Evolutionary conservation across 495 filamentous ascomycete genomes (phyloP), one percentile per base, ranked within the genome.

Genomic region (Alectoria sarmentosa): DNA sequence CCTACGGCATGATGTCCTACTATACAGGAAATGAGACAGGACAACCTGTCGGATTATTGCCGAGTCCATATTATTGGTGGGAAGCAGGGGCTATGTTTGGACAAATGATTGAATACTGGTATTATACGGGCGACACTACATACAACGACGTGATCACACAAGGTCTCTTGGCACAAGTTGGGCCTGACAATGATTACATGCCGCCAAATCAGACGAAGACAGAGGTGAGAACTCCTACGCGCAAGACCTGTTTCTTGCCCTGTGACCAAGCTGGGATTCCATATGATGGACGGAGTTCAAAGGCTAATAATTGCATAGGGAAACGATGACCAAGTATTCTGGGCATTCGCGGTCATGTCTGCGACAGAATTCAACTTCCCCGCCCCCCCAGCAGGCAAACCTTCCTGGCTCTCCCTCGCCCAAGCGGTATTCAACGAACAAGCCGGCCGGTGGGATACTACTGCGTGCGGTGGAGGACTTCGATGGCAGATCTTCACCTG

Each of bases 11-110:
- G 77, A 87, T 91, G 80, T 78, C 76, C 48, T 88, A 85, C 71
- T 92, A 92, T 68, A 74, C 78, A 34, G 87, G 87, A 28, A 81
- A 90, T 64, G 68, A 84, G 66, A 82, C 85, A 3, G 88, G 88
- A 48, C 75, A 80, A 32, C 83, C 80, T 36, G 82, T 85, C 4
- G 86, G 86, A 36, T 73, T 85, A 11, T 79, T 88, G 65, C 78
- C 77, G 58, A 71, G 70, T 36, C 83, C 82, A 42, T 78, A 76
- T 64, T 77, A 78, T 78, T 91, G 90, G 90, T 93, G 90, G 90
- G 88, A 92, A 74, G 86, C 79, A n/a, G 83, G 86, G 21, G 87
- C 87, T 57, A 80, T 89, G 76, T 88, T 87, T 73, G 83, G 83
- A 71, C 79, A 84, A n/a, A 72, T 87, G 66, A 78, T 90, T 63